Conservation (phyloP, 192 early-diverging fungal genomes). For the Coemansia guatemalensis region DNA sequence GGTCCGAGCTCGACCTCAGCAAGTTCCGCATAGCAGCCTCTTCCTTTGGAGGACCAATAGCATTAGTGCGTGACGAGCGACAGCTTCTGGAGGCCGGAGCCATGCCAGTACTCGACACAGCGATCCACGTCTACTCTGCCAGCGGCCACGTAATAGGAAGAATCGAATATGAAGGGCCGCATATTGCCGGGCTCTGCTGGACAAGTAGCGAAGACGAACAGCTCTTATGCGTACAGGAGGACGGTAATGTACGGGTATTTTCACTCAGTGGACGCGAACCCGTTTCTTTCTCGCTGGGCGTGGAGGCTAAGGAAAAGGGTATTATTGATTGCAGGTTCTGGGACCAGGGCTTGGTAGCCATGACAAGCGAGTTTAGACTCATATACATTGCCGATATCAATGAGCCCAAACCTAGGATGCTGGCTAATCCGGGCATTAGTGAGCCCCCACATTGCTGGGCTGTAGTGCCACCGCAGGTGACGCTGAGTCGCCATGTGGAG, state of each 20-base stretch:
- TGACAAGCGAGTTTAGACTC: constrained; percentile 79
- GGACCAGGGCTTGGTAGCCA: constrained; percentile 89
- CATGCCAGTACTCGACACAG: constrained; percentile 71
- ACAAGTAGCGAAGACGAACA: constrained; percentile 69
- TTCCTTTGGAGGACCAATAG: constrained; percentile 92
- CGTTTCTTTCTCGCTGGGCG: constrained; percentile 37
- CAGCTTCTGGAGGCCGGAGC: constrained; percentile 75
- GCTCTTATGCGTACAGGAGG: constrained; percentile 83
- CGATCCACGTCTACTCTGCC: constrained; percentile 82
- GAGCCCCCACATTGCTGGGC: constrained; percentile 83
- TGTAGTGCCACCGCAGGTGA: constrained; percentile 83
- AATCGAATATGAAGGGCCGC: constrained; percentile 90
- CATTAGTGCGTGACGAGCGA: constrained; percentile 89
- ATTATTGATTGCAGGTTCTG: constrained; percentile 86
- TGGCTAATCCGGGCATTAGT: constrained; percentile 71
- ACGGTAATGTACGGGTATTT: constrained; percentile 80
- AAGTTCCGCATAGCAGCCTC: constrained; percentile 82
- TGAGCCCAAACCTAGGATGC: constrained; percentile 75
- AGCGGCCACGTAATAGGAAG: constrained; percentile 82
- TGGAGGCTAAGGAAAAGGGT: constrained; percentile 74
- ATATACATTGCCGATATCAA: constrained; percentile 82
- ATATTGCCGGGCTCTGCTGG: constrained; percentile 93
- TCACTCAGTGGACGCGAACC: constrained; percentile 77
- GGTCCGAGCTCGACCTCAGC: constrained; percentile 85
- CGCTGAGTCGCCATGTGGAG: constrained; percentile 86